Base-by-base conservation (phyloP, 1,284 basidiomycete genomes). In the Heterobasidion annosum region DNA sequence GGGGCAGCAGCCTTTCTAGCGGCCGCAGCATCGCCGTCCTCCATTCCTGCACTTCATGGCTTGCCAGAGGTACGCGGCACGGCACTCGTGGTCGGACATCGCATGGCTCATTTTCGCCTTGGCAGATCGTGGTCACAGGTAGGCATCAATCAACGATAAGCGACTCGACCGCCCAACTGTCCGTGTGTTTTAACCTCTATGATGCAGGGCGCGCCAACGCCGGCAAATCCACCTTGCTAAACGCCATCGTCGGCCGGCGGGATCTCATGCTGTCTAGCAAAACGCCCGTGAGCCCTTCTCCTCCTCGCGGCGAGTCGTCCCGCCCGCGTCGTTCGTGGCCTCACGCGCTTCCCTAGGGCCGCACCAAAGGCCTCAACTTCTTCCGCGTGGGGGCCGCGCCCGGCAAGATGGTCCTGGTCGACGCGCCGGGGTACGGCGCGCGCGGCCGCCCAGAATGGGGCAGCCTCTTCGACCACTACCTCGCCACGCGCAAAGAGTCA, bases 401-500 rank as follows among this genome's bases (percentile, higher is more conserved):
- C 10, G 79, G 79, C 35, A 73, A 78, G 37, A 72, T 87, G 32
- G 64, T 88, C 18, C 68, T 91, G 2, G 87, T 90, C 6, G 88
- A 91, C 60, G 77, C 88, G 8, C 88, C 88, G 3, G 88, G 88
- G 7, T 91, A 90, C 63, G 88, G 88, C 48, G 66, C 73, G n/a
- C 74, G 85, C 53, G 87, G 88, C 9, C 75, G 85, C 48, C 73
- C 75, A 32, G 83, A 88, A 67, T 90, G 87, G 87, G 87, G 88
- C 1, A 62, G 70, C 37, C 60, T 88, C 2, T 87, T 89, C 65
- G 73, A 85, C 53, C 67, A 78, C 48, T 90, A 89, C 63, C 59
- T 88, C 15, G 63, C 73, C 50, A 77, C 68, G 34, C 78, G 87
- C 25, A 65, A 75, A 62, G 73, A 83, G 82, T 67, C 5, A 40